A percentile compares a stretch with the other conserved stretches of the same genome.
Conservation (phyloP, 2,329 filamentous ascomycete species). For the Claviceps sorghi region DNA sequence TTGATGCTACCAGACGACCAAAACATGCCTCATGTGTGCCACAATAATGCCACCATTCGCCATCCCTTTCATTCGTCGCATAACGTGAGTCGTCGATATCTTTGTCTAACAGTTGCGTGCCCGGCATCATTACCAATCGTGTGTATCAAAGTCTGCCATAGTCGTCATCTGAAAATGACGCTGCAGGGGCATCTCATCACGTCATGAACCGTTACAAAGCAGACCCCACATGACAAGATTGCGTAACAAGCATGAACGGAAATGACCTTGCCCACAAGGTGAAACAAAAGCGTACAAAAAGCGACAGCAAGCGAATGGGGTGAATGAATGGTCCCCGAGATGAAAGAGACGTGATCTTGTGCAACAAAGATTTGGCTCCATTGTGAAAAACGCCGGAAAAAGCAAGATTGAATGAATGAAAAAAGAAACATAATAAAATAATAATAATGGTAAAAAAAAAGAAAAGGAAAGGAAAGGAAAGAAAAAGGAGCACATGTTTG, state of each 20-base stretch:
- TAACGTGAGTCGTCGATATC: conserved; percentile 8
- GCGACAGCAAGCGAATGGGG: background rate
- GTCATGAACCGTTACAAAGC: conserved; percentile 4
- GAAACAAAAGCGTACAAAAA: background rate
- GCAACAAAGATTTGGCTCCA: too few relatives aligned
- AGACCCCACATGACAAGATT: background rate
- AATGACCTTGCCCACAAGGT: background rate
- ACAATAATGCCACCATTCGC: background rate
- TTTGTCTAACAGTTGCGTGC: conserved; percentile 6
- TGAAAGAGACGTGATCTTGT: background rate
- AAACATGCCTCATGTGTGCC: background rate
- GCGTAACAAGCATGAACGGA: background rate
- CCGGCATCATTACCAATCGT: conserved; percentile 2
- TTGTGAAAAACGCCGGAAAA: too few relatives aligned
- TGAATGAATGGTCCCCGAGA: background rate
- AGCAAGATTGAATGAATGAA: background rate
- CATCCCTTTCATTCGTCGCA: background rate
- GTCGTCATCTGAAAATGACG: conserved; percentile 10
- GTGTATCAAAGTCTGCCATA: background rate
- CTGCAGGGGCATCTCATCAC: conserved; percentile 13
- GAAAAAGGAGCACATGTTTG: too few relatives aligned
- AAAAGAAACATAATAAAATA: too few relatives aligned
- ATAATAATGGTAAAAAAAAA: too few relatives aligned
- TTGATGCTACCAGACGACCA: background rate
- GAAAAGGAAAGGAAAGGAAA: background rate